phyloP scores from a whole-genome alignment of 805 yeast species.

The Priceomyces melissophilus region DNA sequence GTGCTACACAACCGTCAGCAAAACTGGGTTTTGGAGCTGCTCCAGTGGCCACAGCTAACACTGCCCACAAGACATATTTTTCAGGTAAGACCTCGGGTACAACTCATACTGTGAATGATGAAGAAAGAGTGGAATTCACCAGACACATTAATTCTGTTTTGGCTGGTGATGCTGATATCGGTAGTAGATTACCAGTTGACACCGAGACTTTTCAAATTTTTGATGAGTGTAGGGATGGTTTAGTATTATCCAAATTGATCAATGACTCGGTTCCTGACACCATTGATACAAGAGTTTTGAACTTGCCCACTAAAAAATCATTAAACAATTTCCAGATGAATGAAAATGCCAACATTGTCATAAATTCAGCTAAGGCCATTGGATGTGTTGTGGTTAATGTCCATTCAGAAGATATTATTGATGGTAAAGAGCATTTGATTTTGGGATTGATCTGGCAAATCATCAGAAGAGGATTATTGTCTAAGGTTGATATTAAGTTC shows the following conservation, averaged over 20 bases:
- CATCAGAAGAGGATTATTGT: constrained; percentile 90
- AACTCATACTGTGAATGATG: constrained; percentile 94
- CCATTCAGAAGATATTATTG: constrained; percentile 91
- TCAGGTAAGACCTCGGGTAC: constrained; percentile 88
- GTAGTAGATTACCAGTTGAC: constrained; percentile 83
- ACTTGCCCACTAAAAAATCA: constrained; percentile 78
- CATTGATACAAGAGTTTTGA: constrained; percentile 94
- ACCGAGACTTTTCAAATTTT: constrained; percentile 92
- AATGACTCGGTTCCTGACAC: constrained; percentile 98
- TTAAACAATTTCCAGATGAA: constrained; percentile 93
- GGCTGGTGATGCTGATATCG: constrained; percentile 84
- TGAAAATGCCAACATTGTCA: constrained; percentile 96
- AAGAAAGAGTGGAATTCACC: constrained; percentile 93
- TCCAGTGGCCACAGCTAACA: constrained; percentile 49
- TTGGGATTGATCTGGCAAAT: constrained; percentile 96
- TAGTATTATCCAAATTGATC: constrained; percentile 86
- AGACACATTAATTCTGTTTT: constrained; percentile 91
- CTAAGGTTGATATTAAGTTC: constrained; percentile 91
- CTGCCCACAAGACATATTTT: constrained; percentile 62
- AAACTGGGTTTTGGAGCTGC: constrained; percentile 25
- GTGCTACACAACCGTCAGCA: constrained; percentile 14
- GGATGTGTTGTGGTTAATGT: constrained; percentile 98
- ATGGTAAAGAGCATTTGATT: constrained; percentile 89
- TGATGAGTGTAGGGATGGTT: constrained; percentile 95
- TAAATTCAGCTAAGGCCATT: constrained; percentile 97